phyloP scores from a whole-genome alignment of 163 green algal species.

The Scenedesmus sp. region DNA sequence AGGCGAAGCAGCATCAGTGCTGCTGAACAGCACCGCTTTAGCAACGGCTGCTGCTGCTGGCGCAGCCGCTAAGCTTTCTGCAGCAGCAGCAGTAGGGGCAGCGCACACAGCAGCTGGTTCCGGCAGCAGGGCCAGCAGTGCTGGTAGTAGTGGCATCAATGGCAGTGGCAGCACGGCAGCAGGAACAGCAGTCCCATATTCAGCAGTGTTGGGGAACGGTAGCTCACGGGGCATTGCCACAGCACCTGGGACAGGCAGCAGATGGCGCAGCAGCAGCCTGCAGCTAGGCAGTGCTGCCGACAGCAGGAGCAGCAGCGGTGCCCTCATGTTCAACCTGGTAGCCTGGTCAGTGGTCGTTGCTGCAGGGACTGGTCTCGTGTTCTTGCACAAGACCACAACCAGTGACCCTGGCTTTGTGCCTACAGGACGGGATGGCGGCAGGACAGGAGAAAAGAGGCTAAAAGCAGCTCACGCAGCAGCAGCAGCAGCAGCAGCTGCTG shows the following conservation, averaged over 20 bases:
- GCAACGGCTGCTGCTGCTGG: too few species aligned
- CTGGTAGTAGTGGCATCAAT: neutral
- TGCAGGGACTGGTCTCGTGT: conserved; percentile 66
- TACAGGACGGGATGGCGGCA: conserved; percentile 56
- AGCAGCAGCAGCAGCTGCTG: conserved; percentile 36
- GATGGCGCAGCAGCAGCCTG: conserved; percentile 1
- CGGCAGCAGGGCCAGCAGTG: neutral
- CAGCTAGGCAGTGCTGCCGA: neutral
- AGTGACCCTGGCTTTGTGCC: conserved; percentile 91
- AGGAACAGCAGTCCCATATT: neutral
- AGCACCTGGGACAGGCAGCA: neutral
- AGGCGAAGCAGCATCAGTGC: conserved; percentile 3
- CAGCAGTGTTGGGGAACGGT: neutral
- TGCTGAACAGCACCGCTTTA: neutral
- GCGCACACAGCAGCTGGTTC: neutral
- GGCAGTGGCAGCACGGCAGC: neutral
- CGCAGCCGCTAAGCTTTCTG: neutral
- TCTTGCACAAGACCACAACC: conserved; percentile 89
- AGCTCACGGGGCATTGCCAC: neutral
- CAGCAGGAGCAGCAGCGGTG: neutral
- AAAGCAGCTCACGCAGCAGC: conserved; percentile 48
- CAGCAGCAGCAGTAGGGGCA: neutral
- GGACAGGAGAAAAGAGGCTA: conserved; percentile 47
- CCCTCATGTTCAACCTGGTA: conserved; percentile 7
- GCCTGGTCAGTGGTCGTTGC: conserved; percentile 50